Conservation (phyloP, 169 alveolate species). For the Cryptosporidium canis region DNA sequence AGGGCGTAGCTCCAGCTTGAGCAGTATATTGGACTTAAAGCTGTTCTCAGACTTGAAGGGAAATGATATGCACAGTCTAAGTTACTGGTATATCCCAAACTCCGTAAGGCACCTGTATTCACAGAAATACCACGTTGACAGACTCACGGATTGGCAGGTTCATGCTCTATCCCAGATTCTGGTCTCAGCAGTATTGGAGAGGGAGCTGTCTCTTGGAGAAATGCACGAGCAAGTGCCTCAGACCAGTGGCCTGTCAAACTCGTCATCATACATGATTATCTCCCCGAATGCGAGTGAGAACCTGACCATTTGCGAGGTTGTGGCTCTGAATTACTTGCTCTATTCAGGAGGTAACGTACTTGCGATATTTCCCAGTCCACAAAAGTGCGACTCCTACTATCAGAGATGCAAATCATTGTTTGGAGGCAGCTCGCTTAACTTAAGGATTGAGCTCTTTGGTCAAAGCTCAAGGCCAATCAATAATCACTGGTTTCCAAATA, state of each 20-base stretch:
- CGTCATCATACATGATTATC: not conserved
- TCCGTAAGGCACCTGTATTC: conserved; percentile 25
- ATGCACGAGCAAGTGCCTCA: not conserved
- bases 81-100: conserved; percentile 53
- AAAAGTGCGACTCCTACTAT: conserved; percentile 35
- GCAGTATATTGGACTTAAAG: conserved; percentile 8
- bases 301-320: conserved; percentile 10
- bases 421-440: conserved; percentile 24
- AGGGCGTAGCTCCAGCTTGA: conserved; percentile 39
- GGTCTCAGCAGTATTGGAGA: not conserved
- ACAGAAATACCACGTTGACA: not conserved
- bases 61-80: conserved; percentile 4
- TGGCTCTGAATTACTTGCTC: conserved; percentile 1
- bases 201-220: not conserved
- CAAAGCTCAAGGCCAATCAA: not conserved
- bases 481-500: conserved; percentile 46
- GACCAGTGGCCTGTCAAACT: not conserved
- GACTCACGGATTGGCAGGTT: conserved; percentile 39
- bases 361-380: conserved; percentile 18
- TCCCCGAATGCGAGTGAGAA: conserved; percentile 9
- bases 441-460: conserved; percentile 33
- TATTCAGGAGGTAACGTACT: conserved; percentile 39
- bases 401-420: conserved; percentile 35
- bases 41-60: conserved; percentile 25
- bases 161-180: not conserved